A percentile compares a stretch with the other conserved stretches of the same genome.
Evolutionary conservation across 371 early-diverging fungal genomes (phyloP).

Genomic region (Mucor saturninus): DNA sequence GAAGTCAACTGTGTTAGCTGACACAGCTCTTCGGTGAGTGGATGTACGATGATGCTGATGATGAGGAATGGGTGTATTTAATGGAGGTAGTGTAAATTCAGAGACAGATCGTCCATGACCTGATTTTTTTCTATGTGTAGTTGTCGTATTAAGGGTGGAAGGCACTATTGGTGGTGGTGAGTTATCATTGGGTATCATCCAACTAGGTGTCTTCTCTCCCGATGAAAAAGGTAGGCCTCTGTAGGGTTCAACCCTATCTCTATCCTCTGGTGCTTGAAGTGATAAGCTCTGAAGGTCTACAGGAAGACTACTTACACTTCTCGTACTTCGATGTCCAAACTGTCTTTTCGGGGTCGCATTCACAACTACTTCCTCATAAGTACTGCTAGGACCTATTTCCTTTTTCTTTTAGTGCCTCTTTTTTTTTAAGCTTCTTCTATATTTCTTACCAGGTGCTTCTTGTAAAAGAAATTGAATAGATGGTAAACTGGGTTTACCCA

Average conservation of each 20-base stretch:
- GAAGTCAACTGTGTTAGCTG: slow-evolving; percentile 30
- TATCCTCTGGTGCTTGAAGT: slow-evolving; percentile 20
- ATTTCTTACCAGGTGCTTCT: slow-evolving; percentile 15
- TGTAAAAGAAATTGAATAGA: slow-evolving; percentile 41
- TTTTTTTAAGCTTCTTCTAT: neutral
- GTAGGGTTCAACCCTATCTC: slow-evolving; percentile 8
- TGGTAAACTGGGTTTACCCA: slow-evolving; percentile 36
- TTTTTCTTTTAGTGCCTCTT: neutral
- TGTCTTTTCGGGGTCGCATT: slow-evolving; percentile 14
- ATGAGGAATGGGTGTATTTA: neutral
- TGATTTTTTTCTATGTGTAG: slow-evolving; percentile 24
- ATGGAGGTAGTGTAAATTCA: slow-evolving; percentile 25
- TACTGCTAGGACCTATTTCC: neutral
- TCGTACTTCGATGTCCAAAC: slow-evolving; percentile 18
- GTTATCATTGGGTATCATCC: slow-evolving; percentile 23
- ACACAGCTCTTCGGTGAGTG: slow-evolving; percentile 30
- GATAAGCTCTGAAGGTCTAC: slow-evolving; percentile 28
- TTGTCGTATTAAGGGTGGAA: neutral
- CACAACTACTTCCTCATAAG: neutral
- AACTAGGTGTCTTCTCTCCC: slow-evolving; percentile 24
- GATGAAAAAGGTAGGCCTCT: slow-evolving; percentile 14
- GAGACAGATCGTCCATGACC: slow-evolving; percentile 30
- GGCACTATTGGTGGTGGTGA: neutral
- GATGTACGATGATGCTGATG: slow-evolving; percentile 5
- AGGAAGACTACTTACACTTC: slow-evolving; percentile 31